Conservation (phyloP, 78 protist genomes). For the Dictyostelium citrinum region DNA sequence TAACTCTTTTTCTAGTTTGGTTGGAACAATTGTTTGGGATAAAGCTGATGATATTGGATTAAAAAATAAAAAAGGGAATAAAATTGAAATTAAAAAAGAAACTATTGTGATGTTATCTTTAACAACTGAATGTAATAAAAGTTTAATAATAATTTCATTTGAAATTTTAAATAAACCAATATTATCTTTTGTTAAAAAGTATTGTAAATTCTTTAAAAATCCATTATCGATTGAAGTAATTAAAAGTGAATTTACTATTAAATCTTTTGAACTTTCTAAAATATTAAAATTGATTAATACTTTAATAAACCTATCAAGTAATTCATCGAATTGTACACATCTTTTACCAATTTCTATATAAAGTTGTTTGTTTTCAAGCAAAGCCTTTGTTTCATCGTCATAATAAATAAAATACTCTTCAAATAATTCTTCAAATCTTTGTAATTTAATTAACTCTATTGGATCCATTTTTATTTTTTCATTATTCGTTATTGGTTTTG, state of each 20-base stretch:
- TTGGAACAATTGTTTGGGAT: background rate
- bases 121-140: background rate
- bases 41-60: background rate
- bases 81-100: background rate
- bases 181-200: background rate
- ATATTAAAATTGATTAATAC: background rate
- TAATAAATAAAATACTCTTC: background rate
- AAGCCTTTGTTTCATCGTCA: background rate
- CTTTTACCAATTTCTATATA: background rate
- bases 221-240: background rate
- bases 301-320: background rate
- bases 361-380: background rate
- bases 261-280: background rate
- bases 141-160: background rate
- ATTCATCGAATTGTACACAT: background rate
- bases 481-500: background rate
- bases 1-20: background rate
- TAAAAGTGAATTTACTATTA: background rate
- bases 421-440: background rate
- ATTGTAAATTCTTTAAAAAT: background rate
- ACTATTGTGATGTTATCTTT: background rate
- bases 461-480: background rate
- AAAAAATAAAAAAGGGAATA: background rate
- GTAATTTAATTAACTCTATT: background rate
- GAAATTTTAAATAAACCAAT: background rate